Conservation (phyloP, 306 rosid species). For the Lablab purpureus region DNA sequence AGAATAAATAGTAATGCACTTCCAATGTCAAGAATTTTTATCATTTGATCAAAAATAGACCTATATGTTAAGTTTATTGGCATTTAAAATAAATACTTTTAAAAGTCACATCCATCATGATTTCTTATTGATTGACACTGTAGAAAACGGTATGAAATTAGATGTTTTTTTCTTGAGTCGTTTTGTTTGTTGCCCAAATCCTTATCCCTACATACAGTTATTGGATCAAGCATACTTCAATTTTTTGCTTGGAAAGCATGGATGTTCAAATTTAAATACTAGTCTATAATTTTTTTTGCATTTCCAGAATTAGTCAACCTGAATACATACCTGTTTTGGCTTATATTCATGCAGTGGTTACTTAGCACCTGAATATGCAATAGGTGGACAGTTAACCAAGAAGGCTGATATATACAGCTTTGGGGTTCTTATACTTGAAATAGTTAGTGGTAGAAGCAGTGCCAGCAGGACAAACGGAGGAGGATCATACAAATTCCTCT, state of each 20-base stretch:
- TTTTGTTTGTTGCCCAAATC: background rate
- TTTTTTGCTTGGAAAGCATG: background rate
- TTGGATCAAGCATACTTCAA: background rate
- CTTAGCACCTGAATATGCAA: constrained; percentile 96
- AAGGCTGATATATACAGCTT: constrained; percentile 94
- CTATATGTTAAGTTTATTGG: too few species aligned
- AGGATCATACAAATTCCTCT: constrained; percentile 63
- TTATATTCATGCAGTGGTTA: constrained; percentile 73
- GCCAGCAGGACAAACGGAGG: constrained; percentile 61
- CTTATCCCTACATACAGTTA: background rate
- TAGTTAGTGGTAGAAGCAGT: constrained; percentile 80
- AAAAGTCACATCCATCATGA: too few species aligned
- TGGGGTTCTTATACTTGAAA: constrained; percentile 90
- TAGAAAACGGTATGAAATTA: too few species aligned
- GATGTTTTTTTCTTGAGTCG: background rate
- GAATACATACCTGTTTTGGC: constrained; percentile 39
- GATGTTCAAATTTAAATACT: background rate
- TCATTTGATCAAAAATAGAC: too few species aligned
- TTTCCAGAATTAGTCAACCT: constrained; percentile 18
- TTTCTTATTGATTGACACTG: too few species aligned
- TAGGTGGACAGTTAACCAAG: constrained; percentile 90
- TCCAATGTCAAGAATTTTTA: too few species aligned
- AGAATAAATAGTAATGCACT: too few species aligned
- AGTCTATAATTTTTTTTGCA: constrained; percentile 23
- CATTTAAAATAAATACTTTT: too few species aligned